Evolutionary conservation across 2,329 filamentous ascomycete species (phyloP).

Genomic region (Pseudogymnoascus sp.): DNA sequence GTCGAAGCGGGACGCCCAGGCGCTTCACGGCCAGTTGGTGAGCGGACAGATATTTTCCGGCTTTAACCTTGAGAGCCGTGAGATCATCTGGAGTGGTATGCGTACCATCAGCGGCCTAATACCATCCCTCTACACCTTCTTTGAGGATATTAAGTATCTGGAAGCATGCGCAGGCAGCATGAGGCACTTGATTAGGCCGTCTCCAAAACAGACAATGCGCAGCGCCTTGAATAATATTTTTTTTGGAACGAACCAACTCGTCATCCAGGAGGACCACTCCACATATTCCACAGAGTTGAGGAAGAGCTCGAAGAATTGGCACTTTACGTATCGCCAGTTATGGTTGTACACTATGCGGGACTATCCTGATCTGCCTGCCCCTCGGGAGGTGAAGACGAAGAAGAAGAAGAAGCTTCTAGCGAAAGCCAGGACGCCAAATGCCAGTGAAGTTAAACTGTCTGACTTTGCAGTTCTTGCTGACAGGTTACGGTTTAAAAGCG

Average conservation of each 20-base stretch:
- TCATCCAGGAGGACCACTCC: constrained; percentile 12
- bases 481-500: constrained; percentile 14
- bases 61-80: constrained; percentile 25
- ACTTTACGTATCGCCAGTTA: constrained; percentile 21
- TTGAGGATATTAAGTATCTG: constrained; percentile 30
- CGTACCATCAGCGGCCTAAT: constrained; percentile 23
- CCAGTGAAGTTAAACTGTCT: constrained; percentile 12
- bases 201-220: constrained; percentile 12
- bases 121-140: constrained; percentile 31
- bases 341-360: constrained; percentile 28
- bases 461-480: constrained; percentile 10
- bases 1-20: constrained; percentile 21
- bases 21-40: constrained; percentile 23
- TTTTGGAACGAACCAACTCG: not conserved
- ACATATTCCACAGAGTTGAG: not conserved
- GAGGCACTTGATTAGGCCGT: constrained; percentile 22
- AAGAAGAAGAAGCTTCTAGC: constrained; percentile 17
- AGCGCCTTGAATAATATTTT: not conserved
- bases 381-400: constrained; percentile 14
- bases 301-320: not conserved
- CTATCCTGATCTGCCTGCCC: constrained; percentile 16
- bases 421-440: constrained; percentile 9
- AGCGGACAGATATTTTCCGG: constrained; percentile 27
- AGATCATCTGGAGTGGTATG: constrained; percentile 26
- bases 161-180: constrained; percentile 23